Evolutionary conservation across 208 protist species (phyloP), one percentile per base, ranked within the genome.

Genomic region (Histomonas meleagridis): DNA sequence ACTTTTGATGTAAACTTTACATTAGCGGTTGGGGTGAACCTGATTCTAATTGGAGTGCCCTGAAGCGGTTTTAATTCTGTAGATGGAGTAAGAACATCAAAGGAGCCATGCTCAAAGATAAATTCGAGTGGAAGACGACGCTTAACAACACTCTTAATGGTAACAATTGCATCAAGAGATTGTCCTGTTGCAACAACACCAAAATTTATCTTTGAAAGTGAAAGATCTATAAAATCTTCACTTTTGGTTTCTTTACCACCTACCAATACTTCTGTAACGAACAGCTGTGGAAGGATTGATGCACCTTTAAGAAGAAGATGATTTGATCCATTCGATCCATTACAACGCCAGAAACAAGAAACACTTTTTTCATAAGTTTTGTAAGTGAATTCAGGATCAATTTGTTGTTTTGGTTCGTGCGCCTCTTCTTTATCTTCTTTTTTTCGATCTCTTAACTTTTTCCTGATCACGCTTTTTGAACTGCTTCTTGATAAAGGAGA

Each of bases 371-470:
- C 46, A 38, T 86, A 86, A 49, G 55, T 32, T 49, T 55, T 86
- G 46, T 51, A 86, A 86, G 76, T 86, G 46, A 86, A 86, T 18
- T 86, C 76, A 28, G 76, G 46, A 38, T 16, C 35, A 55, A 86
- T 86, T 4, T 57, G n/a, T 38, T 43, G 46, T 51, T 43, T 48
- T 35, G 76, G 76, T 26, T 2, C 18, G 7, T 86, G 1, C 16
- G 40, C 16, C 18, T 86, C 76, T 86, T 51, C 40, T 28, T 86
- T 86, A 35, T 49, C 76, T 57, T 51, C 38, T 21, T 51, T 14
- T 43, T 79, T 79, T 12, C 5, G 0, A 0, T 32, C 35, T 55
- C 18, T 55, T 1, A 23, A 28, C 10, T 86, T 86, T 18, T 35
- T 3, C 5, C 55, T 55, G 1, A 21, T 48, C 9, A 55, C n/a